phyloP scores from a whole-genome alignment of 441 rosid genomes.

The Erodium trifolium region DNA sequence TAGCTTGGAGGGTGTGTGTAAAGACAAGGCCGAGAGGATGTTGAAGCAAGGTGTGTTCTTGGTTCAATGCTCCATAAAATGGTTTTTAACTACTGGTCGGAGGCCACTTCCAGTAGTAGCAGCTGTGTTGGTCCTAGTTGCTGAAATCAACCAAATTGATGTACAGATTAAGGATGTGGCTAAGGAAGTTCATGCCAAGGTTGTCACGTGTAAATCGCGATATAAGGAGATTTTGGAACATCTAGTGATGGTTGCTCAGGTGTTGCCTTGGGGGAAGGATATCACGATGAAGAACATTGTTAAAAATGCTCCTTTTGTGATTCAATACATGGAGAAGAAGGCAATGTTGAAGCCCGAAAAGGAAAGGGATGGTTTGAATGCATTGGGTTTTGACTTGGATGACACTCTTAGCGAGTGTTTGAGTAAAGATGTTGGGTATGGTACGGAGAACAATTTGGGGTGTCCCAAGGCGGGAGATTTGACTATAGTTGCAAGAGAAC shows the following conservation, averaged over 20 bases:
- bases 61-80: slow-evolving; percentile 64
- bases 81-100: slow-evolving; percentile 74
- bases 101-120: slow-evolving; percentile 65
- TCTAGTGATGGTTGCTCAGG: slow-evolving; percentile 62
- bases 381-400: slow-evolving; percentile 33
- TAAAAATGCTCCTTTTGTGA: slow-evolving; percentile 48
- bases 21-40: slow-evolving; percentile 37
- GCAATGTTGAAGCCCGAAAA: slow-evolving; percentile 36
- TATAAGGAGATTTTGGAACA: slow-evolving; percentile 56
- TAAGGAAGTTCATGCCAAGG: slow-evolving; percentile 27
- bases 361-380: slow-evolving; percentile 9
- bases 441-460: slow-evolving; percentile 22
- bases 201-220: slow-evolving; percentile 39
- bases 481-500: slow-evolving; percentile 6
- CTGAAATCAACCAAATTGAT: slow-evolving; percentile 11
- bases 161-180: slow-evolving; percentile 52
- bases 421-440: slow-evolving; percentile 34
- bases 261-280: slow-evolving; percentile 84
- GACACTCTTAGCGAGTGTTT: slow-evolving; percentile 46
- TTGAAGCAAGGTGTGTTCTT: slow-evolving; percentile 61
- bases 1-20: slow-evolving; percentile 27
- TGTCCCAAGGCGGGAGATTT: slow-evolving; percentile 31
- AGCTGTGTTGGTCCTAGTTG: slow-evolving; percentile 60
- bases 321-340: slow-evolving; percentile 70
- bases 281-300: slow-evolving; percentile 56